Evolutionary conservation across 768 basidiomycete species (phyloP), one percentile per base, ranked within the genome.

Genomic region (Kwoniella sp.): DNA sequence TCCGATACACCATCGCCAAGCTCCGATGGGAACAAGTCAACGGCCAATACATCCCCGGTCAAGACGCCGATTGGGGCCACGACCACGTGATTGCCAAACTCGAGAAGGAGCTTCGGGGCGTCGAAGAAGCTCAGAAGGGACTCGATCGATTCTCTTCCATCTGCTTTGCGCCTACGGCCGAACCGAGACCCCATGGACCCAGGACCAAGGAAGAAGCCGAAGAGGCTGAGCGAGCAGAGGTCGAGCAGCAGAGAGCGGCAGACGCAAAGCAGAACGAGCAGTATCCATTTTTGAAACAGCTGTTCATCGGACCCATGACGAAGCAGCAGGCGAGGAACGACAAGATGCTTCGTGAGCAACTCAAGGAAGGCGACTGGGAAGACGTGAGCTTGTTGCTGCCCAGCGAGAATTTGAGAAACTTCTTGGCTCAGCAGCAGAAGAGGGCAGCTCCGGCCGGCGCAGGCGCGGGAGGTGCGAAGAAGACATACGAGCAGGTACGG

Each of bases 241-340:
- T 61, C 29, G 61, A 71, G 26, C 68, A 61, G n/a, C 51, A 51
- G 23, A 58, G 38, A 20, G 8, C 29, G 47, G 28, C 26, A 23
- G 5, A 59, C 15, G 17, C 23, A 11, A 47, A 62, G 48, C 15
- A 69, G 30, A 67, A 77, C 37, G 58, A 56, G 28, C 51, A 71
- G 50, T 28, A 73, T 20, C 73, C 73, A 8, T 74, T 71, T 53
- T 52, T 77, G 55, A 72, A 69, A 54, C 67, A 73, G 47, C 34
- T 77, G 26, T 74, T 74, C 60, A 72, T 74, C 22, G 75, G 75
- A 26, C 75, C 75, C 7, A 65, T 57, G 63, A 74, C 73, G 15
- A 77, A 74, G 37, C 55, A 73, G 29, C 73, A 74, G 55, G 71
- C 69, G 20, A 60, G 64, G 45, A 67, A 73, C 45, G 70, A 69